Base-by-base conservation (phyloP, 1,284 basidiomycete genomes). In the Boletus mariae region DNA sequence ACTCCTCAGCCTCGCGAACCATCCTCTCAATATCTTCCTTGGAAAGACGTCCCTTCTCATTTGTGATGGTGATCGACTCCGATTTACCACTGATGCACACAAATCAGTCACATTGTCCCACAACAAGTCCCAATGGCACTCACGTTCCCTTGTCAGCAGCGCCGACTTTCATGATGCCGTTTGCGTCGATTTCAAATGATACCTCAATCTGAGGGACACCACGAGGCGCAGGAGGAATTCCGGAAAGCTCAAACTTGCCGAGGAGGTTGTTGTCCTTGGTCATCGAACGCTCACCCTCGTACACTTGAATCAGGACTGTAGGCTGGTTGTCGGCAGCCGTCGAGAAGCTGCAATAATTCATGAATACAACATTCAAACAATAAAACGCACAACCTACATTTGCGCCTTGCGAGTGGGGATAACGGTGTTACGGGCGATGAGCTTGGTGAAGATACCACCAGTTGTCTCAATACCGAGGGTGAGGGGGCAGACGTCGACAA, bases 201-300 rank as follows among this genome's bases (percentile, higher is more conserved):
- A 97, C 94, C 73, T 96, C 94, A 55, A 96, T 94, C 64, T 96
- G 94, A 63, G 93, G 94, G 48, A 95, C 91, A 70, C 95, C 95
- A 59, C 94, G 92, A 58, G 95, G 94, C 1, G 95, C 91, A 38
- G 94, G 94, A 20, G 95, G 95, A 59, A 98, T 97, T 58, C 90
- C 74, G 55, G 84, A 88, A 45, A 98, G 85, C 75, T 98, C 95
- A 68, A 98, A 98, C 74, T 95, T 94, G 76, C 95, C 95, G 59
- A 99, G 88, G 52, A 90, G 82, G 80, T 97, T 95, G 86, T 98
- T 98, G 79, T 98, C 94, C 84, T 95, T 95, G 66, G 94, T 97
- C 71, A 96, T 76, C 45, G 92, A 86, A 71, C 94, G 92, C 77
- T 97, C 94, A 72, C 94, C 94, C 80, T 97, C 93, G 69, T 80